These are phyloP conservation scores for Tetrahymena thermophila DNA, from an alignment of 73 alveolate species.

Conservation along the genomic window DNA sequence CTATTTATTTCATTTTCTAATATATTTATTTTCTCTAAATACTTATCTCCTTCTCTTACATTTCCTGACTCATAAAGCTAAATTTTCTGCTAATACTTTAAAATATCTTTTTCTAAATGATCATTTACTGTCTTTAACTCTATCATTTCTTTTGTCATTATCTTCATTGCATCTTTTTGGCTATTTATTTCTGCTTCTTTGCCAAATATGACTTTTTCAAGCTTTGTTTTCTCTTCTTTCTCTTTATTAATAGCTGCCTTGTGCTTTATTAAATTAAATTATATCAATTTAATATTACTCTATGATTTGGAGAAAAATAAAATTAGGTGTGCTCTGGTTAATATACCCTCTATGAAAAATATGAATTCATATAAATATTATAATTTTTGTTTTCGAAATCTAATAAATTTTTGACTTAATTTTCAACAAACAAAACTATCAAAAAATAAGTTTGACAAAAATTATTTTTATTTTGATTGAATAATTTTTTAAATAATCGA, in stretches of 20 bases:
- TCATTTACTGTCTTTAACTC: neutral
- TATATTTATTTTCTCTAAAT: neutral
- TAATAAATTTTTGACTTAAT: too few species aligned
- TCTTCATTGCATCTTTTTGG: neutral
- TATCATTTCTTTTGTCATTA: neutral
- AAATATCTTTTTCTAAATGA: neutral
- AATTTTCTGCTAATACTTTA: neutral
- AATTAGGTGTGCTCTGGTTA: too few species aligned
- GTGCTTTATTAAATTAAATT: neutral
- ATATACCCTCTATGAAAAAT: too few species aligned
- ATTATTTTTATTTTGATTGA: too few species aligned
- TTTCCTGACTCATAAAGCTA: neutral
- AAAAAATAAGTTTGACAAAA: too few species aligned
- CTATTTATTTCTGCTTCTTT: neutral
- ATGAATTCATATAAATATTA: too few species aligned
- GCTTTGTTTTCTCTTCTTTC: neutral
- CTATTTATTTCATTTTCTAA: neutral
- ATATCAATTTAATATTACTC: neutral
- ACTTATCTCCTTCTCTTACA: neutral
- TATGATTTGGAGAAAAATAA: too few species aligned
- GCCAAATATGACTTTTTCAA: neutral
- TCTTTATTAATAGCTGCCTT: neutral
- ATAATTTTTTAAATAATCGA: too few species aligned
- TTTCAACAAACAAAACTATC: too few species aligned
- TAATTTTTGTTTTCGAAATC: too few species aligned